Conservation (phyloP, 2,329 filamentous ascomycete species). For the Paracamarosporium sp. region DNA sequence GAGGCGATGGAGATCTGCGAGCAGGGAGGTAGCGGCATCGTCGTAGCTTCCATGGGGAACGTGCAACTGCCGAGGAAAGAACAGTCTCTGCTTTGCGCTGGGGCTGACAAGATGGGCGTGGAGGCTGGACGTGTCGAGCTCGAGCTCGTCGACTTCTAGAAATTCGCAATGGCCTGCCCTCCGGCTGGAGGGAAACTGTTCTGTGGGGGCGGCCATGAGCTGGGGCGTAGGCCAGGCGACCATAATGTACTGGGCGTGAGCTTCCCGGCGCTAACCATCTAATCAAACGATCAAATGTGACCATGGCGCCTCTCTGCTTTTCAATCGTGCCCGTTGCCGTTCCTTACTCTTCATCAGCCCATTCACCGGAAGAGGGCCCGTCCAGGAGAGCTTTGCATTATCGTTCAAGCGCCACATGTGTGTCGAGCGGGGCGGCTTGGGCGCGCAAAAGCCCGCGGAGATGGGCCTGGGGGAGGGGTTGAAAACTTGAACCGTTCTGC, state of each 20-base stretch:
- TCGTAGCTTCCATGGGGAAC: neutral
- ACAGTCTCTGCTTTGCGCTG: constrained; percentile 22
- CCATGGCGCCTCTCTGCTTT: neutral
- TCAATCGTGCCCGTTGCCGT: neutral
- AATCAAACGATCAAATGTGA: neutral
- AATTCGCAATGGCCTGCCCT: constrained; percentile 36
- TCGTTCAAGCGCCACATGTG: constrained; percentile 19
- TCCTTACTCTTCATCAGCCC: neutral
- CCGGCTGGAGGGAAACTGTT: constrained; percentile 12
- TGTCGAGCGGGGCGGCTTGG: constrained; percentile 13
- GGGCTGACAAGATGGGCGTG: constrained; percentile 30
- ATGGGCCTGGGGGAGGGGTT: neutral
- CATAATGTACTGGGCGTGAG: neutral
- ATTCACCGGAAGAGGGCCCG: neutral
- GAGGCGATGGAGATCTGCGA: constrained; percentile 32
- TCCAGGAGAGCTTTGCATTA: constrained; percentile 14
- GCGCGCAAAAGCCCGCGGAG: neutral
- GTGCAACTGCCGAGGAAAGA: constrained; percentile 16
- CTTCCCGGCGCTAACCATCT: neutral
- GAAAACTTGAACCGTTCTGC: neutral
- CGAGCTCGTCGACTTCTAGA: constrained; percentile 35
- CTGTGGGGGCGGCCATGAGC: neutral
- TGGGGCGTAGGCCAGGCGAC: neutral
- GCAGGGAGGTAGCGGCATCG: constrained; percentile 28
- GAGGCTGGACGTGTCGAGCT: constrained; percentile 38